Conservation (phyloP, 1,139 yeast genomes). For the Yamadazyma jaroonii region DNA sequence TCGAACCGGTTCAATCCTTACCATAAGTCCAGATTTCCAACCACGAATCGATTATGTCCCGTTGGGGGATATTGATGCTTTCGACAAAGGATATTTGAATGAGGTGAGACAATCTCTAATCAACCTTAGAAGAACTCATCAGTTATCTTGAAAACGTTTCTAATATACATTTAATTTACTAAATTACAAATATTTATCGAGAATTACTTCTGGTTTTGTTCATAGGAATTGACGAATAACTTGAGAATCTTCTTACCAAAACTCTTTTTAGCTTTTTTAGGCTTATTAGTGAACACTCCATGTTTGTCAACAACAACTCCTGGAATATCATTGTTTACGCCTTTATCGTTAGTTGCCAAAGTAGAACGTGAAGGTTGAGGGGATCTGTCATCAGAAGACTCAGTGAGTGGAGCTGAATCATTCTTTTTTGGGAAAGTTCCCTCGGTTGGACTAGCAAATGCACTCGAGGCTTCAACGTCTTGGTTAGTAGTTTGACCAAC, state of each 20-base stretch:
- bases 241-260: slow-evolving; percentile 35
- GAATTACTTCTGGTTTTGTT: slow-evolving; percentile 4
- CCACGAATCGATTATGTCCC: no score
- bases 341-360: slow-evolving; percentile 9
- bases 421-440: slow-evolving; percentile 1
- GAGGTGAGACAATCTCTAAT: slow-evolving; percentile 2
- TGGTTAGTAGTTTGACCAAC: neutral
- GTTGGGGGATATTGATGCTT: slow-evolving; percentile 4
- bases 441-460: slow-evolving; percentile 5
- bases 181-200: neutral
- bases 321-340: neutral
- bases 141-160: neutral
- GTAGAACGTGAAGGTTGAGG: slow-evolving; percentile 14
- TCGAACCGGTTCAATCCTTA: neutral
- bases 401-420: slow-evolving; percentile 9
- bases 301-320: slow-evolving; percentile 3
- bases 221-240: slow-evolving; percentile 35
- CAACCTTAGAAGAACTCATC: neutral
- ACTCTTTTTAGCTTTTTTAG: slow-evolving; percentile 20
- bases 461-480: slow-evolving; percentile 3
- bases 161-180: slow-evolving; percentile 2
- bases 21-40: neutral
- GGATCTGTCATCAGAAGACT: slow-evolving; percentile 11
- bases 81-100: slow-evolving; percentile 1
- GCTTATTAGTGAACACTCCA: slow-evolving; percentile 9